A percentile compares a stretch with the other conserved stretches of the same genome.
phyloP scores from a whole-genome alignment of 768 basidiomycete species.

The Coprinopsis cinerea region DNA sequence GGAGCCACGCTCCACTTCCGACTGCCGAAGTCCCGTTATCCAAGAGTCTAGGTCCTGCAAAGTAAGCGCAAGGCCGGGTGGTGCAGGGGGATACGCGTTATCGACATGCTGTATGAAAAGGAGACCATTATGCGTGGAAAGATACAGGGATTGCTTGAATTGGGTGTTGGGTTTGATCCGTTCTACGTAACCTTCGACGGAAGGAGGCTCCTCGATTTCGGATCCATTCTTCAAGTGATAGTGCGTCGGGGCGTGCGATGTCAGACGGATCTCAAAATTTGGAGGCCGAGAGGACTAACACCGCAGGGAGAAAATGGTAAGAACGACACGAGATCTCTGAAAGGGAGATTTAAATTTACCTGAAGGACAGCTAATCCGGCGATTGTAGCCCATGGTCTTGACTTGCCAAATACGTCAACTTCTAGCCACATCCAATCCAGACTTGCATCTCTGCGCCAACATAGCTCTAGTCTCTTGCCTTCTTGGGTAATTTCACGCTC shows the following conservation, averaged over 20 bases:
- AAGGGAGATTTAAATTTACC: slow-evolving; percentile 34
- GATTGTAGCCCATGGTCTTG: slow-evolving; percentile 66
- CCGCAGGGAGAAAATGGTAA: slow-evolving; percentile 5
- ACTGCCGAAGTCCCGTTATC: slow-evolving; percentile 35
- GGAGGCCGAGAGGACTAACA: slow-evolving; percentile 34
- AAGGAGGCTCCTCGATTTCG: slow-evolving; percentile 66
- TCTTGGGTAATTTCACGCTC: slow-evolving; percentile 39
- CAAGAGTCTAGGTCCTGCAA: slow-evolving; percentile 22
- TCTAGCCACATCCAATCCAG: slow-evolving; percentile 86
- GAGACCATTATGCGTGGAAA: slow-evolving; percentile 66
- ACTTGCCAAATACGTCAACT: slow-evolving; percentile 55
- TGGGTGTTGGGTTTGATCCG: slow-evolving; percentile 58
- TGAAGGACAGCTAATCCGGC: slow-evolving; percentile 70
- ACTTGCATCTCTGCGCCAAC: slow-evolving; percentile 68
- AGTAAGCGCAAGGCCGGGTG: slow-evolving; percentile 45
- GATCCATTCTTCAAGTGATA: slow-evolving; percentile 40
- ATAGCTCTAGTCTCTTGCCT: slow-evolving; percentile 63
- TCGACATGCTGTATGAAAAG: slow-evolving; percentile 54
- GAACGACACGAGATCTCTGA: slow-evolving; percentile 1
- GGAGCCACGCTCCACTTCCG: slow-evolving; percentile 57
- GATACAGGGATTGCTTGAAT: slow-evolving; percentile 55
- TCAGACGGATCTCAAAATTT: slow-evolving; percentile 69
- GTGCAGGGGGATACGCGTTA: slow-evolving; percentile 61
- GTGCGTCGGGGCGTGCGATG: slow-evolving; percentile 55
- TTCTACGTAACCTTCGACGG: slow-evolving; percentile 83